Conservation (phyloP, 2,329 filamentous ascomycete genomes). For the Colletotrichum musicola region DNA sequence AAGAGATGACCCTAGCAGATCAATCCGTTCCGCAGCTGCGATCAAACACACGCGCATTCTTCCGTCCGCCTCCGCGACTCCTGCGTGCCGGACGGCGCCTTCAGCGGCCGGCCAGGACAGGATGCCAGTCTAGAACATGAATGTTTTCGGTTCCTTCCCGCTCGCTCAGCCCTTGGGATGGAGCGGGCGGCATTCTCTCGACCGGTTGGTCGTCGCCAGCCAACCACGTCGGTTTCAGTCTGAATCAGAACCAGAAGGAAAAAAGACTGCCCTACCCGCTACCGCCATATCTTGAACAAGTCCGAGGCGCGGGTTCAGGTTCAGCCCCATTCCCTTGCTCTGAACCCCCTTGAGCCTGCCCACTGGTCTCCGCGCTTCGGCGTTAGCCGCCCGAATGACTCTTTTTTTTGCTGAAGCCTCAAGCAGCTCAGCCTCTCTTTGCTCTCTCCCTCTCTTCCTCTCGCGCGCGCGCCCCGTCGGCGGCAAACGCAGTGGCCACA, state of each 20-base stretch:
- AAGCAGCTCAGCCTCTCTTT: neutral
- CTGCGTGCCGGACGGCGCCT: neutral
- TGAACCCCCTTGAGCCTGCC: neutral
- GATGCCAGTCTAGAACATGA: conserved; percentile 19
- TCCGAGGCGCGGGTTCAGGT: neutral
- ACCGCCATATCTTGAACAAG: conserved; percentile 8
- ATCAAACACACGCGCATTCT: neutral
- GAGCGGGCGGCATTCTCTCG: conserved; percentile 1
- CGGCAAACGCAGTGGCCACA: conserved; percentile 18
- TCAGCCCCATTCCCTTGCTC: neutral
- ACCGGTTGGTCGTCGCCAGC: conserved; percentile 3
- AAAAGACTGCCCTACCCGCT: too few relatives aligned
- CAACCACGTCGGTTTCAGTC: conserved; percentile 28
- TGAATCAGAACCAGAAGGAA: conserved; percentile 12
- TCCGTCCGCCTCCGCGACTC: neutral
- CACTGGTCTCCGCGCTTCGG: conserved; percentile 21
- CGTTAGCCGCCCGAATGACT: conserved; percentile 23
- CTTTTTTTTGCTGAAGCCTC: neutral
- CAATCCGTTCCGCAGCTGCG: conserved; percentile 14
- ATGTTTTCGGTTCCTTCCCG: conserved; percentile 29
- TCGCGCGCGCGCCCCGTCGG: conserved; percentile 3
- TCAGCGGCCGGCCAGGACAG: neutral
- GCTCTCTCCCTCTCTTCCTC: neutral
- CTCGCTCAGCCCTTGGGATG: conserved; percentile 4
- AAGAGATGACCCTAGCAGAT: conserved; percentile 10